Conservation (phyloP, 2,329 filamentous ascomycete genomes). For the Alternaria brassicicola region DNA sequence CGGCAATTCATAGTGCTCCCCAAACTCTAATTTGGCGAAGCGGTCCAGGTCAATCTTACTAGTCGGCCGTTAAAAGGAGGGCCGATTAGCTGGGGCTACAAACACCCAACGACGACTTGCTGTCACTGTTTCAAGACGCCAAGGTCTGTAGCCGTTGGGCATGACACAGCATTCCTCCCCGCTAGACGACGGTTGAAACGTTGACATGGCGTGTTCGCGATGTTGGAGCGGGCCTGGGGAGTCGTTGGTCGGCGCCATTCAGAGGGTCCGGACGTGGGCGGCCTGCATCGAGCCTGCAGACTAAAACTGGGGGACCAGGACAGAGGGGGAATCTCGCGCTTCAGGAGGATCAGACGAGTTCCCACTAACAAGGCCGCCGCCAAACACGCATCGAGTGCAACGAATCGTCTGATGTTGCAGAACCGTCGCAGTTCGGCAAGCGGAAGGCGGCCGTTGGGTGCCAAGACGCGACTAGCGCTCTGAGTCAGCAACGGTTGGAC, state of each 20-base stretch:
- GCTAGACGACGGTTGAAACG: slow-evolving; percentile 1
- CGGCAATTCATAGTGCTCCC: neutral
- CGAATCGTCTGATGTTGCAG: slow-evolving; percentile 3
- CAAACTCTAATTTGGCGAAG: neutral
- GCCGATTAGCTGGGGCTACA: neutral
- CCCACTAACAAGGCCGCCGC: neutral
- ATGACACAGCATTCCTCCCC: neutral
- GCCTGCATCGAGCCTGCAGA: neutral
- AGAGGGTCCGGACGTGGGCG: slow-evolving; percentile 1
- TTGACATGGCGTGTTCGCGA: neutral
- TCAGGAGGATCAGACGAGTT: neutral
- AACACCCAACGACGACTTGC: neutral
- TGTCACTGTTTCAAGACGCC: neutral
- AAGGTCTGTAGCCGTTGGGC: neutral
- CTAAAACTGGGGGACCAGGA: neutral
- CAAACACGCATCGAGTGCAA: neutral
- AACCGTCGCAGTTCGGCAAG: neutral
- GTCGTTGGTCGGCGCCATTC: neutral
- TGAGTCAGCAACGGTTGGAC: slow-evolving; percentile 9
- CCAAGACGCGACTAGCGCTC: slow-evolving; percentile 1
- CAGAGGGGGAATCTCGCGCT: neutral
- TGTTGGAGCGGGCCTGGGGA: neutral
- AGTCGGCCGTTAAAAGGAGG: slow-evolving; percentile 5
- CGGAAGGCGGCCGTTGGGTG: slow-evolving; percentile 6
- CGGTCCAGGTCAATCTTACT: neutral